phyloP scores from a whole-genome alignment of 108 stramenopile species.

The Fragilaria crotonensis region DNA sequence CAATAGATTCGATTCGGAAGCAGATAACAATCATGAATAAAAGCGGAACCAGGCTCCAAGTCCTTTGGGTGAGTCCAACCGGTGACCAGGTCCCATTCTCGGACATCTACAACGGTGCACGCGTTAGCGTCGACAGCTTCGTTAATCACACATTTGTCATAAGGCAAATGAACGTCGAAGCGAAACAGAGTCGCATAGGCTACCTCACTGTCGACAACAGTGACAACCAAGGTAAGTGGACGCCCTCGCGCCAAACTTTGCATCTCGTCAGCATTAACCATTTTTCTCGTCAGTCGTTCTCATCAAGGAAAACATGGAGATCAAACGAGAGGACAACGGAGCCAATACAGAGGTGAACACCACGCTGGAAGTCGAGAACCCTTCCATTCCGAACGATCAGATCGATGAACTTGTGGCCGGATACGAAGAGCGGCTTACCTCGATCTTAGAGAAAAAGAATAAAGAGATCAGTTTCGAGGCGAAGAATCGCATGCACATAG shows the following conservation, averaged over 20 bases:
- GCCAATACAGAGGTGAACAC: slow-evolving; percentile 7
- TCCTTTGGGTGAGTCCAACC: slow-evolving; percentile 45
- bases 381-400: slow-evolving; percentile 2
- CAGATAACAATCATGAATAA: neutral
- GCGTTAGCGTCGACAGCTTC: slow-evolving; percentile 35
- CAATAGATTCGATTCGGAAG: neutral
- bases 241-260: neutral
- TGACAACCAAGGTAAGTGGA: slow-evolving; percentile 29
- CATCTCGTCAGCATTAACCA: neutral
- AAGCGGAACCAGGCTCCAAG: neutral
- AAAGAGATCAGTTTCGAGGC: slow-evolving; percentile 68
- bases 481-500: slow-evolving; percentile 45
- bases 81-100: slow-evolving; percentile 26
- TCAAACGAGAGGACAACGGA: slow-evolving; percentile 23
- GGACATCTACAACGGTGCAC: slow-evolving; percentile 27
- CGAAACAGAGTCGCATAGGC: slow-evolving; percentile 14
- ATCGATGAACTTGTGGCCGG: neutral
- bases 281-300: slow-evolving; percentile 15
- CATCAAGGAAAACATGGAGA: slow-evolving; percentile 24
- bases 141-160: slow-evolving; percentile 74
- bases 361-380: neutral
- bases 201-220: slow-evolving; percentile 34
- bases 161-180: slow-evolving; percentile 14
- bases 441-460: slow-evolving; percentile 5
- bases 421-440: neutral